Conservation (phyloP, 2,329 filamentous ascomycete species). For the Gnomoniopsis sp. region DNA sequence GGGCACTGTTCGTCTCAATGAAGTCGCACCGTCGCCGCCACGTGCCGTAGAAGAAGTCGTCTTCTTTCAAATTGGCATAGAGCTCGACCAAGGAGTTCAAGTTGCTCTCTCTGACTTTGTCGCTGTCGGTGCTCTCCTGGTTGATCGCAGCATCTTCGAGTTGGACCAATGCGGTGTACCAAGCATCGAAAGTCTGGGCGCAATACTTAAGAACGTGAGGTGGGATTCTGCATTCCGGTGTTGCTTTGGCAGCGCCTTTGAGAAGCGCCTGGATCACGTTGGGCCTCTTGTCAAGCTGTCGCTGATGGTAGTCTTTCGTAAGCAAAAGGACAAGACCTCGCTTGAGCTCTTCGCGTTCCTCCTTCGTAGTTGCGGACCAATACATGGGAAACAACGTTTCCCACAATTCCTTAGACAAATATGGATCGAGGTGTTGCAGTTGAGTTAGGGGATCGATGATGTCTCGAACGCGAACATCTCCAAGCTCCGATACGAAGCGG, state of each 20-base stretch:
- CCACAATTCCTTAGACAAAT: slow-evolving; percentile 87
- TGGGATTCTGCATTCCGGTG: slow-evolving; percentile 85
- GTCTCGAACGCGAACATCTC: slow-evolving; percentile 83
- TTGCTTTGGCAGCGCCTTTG: slow-evolving; percentile 79
- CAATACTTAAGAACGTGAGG: slow-evolving; percentile 95
- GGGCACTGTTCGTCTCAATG: slow-evolving; percentile 92
- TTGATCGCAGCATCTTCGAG: slow-evolving; percentile 86
- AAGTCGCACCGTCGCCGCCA: slow-evolving; percentile 95
- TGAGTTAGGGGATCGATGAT: slow-evolving; percentile 87
- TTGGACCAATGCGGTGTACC: slow-evolving; percentile 91
- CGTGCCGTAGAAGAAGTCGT: slow-evolving; percentile 95
- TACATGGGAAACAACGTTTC: slow-evolving; percentile 85
- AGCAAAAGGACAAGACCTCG: slow-evolving; percentile 86
- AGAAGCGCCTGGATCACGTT: slow-evolving; percentile 94
- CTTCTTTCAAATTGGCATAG: slow-evolving; percentile 86
- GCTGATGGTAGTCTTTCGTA: slow-evolving; percentile 91
- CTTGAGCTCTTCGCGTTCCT: slow-evolving; percentile 87
- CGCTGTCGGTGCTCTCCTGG: slow-evolving; percentile 75
- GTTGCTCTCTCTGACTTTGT: slow-evolving; percentile 85
- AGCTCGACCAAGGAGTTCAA: slow-evolving; percentile 93
- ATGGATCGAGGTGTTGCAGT: slow-evolving; percentile 82
- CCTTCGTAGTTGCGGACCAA: slow-evolving; percentile 83
- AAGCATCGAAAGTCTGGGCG: slow-evolving; percentile 89
- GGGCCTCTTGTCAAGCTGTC: slow-evolving; percentile 90
- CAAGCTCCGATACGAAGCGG: slow-evolving; percentile 78